These are phyloP conservation scores for Metschnikowia gruessii DNA, from an alignment of 805 yeast species.

Conservation along the genomic window DNA sequence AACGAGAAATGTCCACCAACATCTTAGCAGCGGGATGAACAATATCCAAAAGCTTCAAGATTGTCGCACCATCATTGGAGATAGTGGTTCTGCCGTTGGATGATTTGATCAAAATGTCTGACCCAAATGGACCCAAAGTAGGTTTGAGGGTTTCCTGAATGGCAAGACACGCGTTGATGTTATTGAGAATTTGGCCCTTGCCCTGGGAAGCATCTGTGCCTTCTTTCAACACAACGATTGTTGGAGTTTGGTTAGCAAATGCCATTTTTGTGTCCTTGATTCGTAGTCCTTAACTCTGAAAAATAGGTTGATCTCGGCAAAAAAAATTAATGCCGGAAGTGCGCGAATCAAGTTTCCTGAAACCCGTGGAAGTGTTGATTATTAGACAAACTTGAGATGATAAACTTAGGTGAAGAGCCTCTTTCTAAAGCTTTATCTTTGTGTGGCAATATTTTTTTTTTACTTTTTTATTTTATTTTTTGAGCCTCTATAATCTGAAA, in stretches of 20 bases:
- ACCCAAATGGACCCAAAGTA: conserved; percentile 95
- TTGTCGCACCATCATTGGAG: conserved; percentile 98
- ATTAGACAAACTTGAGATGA: too few relatives aligned
- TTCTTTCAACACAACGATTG: conserved; percentile 96
- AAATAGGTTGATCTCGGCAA: background rate
- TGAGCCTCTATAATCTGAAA: background rate
- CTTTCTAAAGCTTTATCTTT: too few relatives aligned
- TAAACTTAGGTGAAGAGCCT: too few relatives aligned
- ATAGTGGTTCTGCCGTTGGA: conserved; percentile 86
- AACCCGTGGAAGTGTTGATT: too few relatives aligned
- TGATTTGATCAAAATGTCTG: conserved; percentile 87
- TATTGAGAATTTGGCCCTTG: conserved; percentile 89
- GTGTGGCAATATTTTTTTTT: too few relatives aligned
- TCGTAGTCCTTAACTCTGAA: background rate
- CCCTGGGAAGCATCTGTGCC: conserved; percentile 99
- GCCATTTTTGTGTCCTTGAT: conserved; percentile 49
- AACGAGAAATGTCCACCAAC: conserved; percentile 88
- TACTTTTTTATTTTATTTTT: background rate
- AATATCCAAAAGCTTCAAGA: conserved; percentile 83
- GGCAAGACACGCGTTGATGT: conserved; percentile 95
- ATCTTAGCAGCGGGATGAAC: conserved; percentile 99
- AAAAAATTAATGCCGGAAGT: conserved; percentile 7
- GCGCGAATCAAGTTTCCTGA: conserved; percentile 11
- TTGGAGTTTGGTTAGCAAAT: conserved; percentile 91
- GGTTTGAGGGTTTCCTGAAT: conserved; percentile 94